Percentiles rank a stretch among this genome's conserved stretches.
Conservation (phyloP, 345 rosid species). For the Brassica cretica region DNA sequence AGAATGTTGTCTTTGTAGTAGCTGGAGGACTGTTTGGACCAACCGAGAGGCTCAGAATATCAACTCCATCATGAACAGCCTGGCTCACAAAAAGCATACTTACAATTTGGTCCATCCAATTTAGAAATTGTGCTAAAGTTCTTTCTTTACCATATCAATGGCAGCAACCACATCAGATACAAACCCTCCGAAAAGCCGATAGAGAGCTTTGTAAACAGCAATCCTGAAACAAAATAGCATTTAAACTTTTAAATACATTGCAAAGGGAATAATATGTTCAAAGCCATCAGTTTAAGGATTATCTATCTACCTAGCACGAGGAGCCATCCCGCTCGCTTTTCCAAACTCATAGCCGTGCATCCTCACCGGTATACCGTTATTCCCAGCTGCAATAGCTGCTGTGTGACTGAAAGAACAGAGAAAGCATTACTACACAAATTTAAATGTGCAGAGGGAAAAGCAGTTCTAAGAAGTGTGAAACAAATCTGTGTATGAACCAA, state of each 20-base stretch:
- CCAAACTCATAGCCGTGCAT: constrained; percentile 95
- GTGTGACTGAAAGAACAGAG: constrained; percentile 68
- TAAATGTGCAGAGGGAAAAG: background rate
- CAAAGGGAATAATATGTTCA: background rate
- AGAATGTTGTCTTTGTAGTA: constrained; percentile 77
- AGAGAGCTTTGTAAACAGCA: constrained; percentile 95
- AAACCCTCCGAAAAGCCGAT: constrained; percentile 95
- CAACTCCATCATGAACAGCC: constrained; percentile 99
- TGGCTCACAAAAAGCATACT: constrained; percentile 43
- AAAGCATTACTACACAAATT: constrained; percentile 21
- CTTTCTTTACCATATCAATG: constrained; percentile 75
- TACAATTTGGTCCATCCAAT: background rate
- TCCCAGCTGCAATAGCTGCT: constrained; percentile 98
- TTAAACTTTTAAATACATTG: background rate
- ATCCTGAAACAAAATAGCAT: constrained; percentile 49
- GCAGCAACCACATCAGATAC: constrained; percentile 99
- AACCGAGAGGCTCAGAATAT: constrained; percentile 90
- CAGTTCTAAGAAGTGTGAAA: too few species aligned
- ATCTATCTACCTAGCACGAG: constrained; percentile 72
- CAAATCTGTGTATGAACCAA: too few species aligned
- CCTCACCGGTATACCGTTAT: constrained; percentile 95
- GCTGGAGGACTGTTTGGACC: constrained; percentile 98
- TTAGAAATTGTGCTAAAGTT: background rate
- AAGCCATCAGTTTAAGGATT: too few species aligned
- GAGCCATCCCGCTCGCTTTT: constrained; percentile 99